Evolutionary conservation across 129 eudicot genomes (phyloP).

Genomic region (Centaurea solstitialis): DNA sequence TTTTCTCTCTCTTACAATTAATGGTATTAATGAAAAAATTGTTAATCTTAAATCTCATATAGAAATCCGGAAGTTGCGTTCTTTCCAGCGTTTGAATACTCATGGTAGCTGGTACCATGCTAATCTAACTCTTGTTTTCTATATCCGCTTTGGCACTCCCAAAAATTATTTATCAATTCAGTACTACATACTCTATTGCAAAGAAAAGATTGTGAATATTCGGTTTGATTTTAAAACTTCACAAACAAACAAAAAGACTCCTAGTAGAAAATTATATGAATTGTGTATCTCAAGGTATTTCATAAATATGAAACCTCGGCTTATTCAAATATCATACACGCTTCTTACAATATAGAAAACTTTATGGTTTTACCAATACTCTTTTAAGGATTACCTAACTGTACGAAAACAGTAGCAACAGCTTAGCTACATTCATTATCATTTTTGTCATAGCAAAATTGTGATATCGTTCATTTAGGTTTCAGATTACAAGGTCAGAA

Average conservation of each 20-base stretch:
- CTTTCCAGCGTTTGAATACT: background rate
- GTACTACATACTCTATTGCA: background rate
- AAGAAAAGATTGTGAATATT: background rate
- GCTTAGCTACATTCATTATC: background rate
- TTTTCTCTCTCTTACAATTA: background rate
- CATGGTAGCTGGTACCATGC: background rate
- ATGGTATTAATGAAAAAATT: background rate
- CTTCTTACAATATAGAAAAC: background rate
- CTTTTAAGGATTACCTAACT: background rate
- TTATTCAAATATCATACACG: background rate
- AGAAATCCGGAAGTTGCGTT: background rate
- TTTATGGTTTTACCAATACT: background rate
- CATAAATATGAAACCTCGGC: background rate
- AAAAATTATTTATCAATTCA: background rate
- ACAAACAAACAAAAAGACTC: background rate
- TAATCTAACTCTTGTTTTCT: background rate
- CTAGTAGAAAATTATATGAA: background rate
- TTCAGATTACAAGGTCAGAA: background rate
- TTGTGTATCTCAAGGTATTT: background rate
- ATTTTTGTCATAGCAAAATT: background rate
- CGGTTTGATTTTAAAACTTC: background rate
- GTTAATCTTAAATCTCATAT: background rate
- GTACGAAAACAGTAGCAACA: background rate
- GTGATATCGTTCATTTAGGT: background rate
- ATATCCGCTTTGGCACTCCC: background rate